Conservation (phyloP, 1,284 basidiomycete genomes). For the Macrocystidia cucumis region DNA sequence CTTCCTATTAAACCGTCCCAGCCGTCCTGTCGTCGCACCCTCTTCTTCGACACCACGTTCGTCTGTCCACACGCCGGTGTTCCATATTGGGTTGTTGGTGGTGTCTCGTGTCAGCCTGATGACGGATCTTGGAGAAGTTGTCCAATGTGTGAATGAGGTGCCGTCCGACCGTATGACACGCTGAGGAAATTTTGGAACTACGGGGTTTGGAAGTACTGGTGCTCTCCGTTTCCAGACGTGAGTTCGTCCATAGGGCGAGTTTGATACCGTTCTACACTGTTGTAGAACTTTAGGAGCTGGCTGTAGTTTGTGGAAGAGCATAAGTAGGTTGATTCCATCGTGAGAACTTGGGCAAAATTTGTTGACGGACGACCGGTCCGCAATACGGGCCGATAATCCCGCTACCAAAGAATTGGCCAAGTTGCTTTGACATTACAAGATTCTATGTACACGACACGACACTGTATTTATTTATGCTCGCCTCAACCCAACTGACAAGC, state of each 20-base stretch:
- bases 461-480: too few species aligned
- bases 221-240: conserved; percentile 68
- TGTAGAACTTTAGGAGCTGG: too few species aligned
- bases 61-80: conserved; percentile 50
- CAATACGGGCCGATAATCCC: too few species aligned
- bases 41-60: conserved; percentile 63
- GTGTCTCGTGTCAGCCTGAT: conserved; percentile 76
- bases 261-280: conserved; percentile 43
- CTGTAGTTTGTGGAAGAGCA: too few species aligned
- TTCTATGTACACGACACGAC: too few species aligned
- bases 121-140: conserved; percentile 73
- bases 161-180: conserved; percentile 79
- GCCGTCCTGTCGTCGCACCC: conserved; percentile 61
- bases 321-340: too few species aligned
- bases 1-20: conserved; percentile 73
- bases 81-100: conserved; percentile 82
- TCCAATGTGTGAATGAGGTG: conserved; percentile 80
- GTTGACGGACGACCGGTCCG: too few species aligned
- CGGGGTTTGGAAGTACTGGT: conserved; percentile 65
- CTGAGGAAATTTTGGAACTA: conserved; percentile 81
- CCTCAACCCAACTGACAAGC: too few species aligned
- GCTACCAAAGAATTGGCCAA: too few species aligned
- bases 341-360: too few species aligned
- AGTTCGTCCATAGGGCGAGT: conserved; percentile 68
- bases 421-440: too few species aligned